Percentiles rank a stretch among this genome's conserved stretches.
These are phyloP conservation scores for Candida sanyaensis DNA, from an alignment of 1,139 yeast genomes.

Conservation along the genomic window DNA sequence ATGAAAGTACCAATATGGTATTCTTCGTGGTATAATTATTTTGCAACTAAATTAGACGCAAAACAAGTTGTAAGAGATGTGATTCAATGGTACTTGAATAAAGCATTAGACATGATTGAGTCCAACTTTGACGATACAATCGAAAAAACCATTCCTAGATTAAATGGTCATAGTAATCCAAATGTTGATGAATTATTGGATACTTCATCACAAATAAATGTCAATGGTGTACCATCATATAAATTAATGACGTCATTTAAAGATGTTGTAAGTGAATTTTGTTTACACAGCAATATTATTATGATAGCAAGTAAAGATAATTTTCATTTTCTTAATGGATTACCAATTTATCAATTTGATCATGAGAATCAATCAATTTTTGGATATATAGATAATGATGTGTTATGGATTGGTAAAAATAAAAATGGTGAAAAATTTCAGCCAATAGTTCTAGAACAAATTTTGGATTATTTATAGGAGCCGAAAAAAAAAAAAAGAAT, in stretches of 20 bases:
- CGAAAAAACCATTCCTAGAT: conserved; percentile 17
- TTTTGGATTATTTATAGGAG: conserved; percentile 11
- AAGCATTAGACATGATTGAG: conserved; percentile 15
- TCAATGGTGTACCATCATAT: conserved; percentile 33
- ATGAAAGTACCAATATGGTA: conserved; percentile 13
- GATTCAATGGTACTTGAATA: conserved; percentile 29
- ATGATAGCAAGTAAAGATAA: conserved; percentile 19
- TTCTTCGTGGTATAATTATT: conserved; percentile 17
- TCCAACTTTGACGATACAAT: conserved; percentile 10
- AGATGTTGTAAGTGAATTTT: conserved; percentile 37
- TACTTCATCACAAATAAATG: conserved; percentile 9
- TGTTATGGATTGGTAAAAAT: conserved; percentile 25
- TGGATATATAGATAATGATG: conserved; percentile 36
- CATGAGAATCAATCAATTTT: conserved; percentile 12
- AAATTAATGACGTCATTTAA: conserved; percentile 35
- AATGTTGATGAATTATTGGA: conserved; percentile 9
- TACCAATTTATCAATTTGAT: conserved; percentile 23
- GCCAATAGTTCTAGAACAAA: conserved; percentile 25
- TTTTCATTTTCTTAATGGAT: conserved; percentile 23
- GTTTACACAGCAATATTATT: conserved; percentile 27
- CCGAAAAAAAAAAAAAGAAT: neutral
- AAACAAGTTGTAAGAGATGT: conserved; percentile 7
- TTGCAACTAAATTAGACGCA: conserved; percentile 6
- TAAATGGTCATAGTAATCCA: conserved; percentile 17
- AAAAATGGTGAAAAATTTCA: conserved; percentile 16